Conservation (phyloP, 1,284 basidiomycete genomes). For the Mycena citricolor region DNA sequence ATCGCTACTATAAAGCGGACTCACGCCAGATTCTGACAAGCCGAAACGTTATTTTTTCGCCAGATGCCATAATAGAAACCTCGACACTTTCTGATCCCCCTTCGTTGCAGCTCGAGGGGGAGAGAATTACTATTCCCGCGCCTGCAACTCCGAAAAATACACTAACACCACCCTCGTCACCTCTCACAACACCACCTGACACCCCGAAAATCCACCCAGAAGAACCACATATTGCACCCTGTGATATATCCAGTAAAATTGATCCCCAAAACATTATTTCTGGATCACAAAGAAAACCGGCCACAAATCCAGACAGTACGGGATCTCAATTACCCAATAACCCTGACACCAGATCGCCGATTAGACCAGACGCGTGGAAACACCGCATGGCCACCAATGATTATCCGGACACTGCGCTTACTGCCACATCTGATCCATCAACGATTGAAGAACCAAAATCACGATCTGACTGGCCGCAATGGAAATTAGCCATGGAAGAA, state of each 20-base stretch:
- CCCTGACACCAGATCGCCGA: constrained; percentile 4
- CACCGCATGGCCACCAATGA: too few species aligned
- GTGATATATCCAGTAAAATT: not conserved
- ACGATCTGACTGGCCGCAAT: constrained; percentile 26
- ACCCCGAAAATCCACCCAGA: too few species aligned
- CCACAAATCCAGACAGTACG: too few species aligned
- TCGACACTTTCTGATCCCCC: not conserved
- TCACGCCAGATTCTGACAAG: constrained; percentile 23
- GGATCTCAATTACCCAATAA: constrained; percentile 7
- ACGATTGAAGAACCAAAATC: constrained; percentile 11
- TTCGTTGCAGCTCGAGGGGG: constrained; percentile 13
- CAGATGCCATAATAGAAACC: constrained; percentile 1
- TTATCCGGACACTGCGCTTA: constrained; percentile 27
- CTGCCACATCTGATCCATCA: constrained; percentile 14
- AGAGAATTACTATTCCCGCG: constrained; percentile 2
- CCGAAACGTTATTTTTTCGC: constrained; percentile 27
- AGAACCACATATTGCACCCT: not conserved
- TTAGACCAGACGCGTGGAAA: constrained; percentile 9
- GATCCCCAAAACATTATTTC: too few species aligned
- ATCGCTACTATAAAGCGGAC: constrained; percentile 23
- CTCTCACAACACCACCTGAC: too few species aligned
- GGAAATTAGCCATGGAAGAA: constrained; percentile 32
- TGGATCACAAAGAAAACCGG: too few species aligned
- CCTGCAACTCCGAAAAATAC: not conserved
- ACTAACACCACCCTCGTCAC: too few species aligned